Percentiles rank a stretch among this genome's conserved stretches.
Conservation (phyloP, 768 basidiomycete genomes). For the Auricularia heimuer region DNA sequence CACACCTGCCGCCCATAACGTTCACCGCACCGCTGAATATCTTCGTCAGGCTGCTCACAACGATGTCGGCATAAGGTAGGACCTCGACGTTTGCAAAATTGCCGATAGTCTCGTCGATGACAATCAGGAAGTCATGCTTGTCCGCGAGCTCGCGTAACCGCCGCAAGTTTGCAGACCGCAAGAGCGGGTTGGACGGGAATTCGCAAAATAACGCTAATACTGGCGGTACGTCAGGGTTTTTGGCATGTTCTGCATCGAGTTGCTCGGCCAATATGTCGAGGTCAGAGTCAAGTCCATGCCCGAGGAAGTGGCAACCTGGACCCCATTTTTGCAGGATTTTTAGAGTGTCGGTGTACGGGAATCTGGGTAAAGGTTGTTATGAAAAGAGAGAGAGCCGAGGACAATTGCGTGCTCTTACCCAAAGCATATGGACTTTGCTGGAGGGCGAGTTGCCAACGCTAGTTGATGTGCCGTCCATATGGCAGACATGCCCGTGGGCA, state of each 20-base stretch:
- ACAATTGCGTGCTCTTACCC: conserved; percentile 46
- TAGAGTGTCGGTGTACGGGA: conserved; percentile 91
- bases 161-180: conserved; percentile 73
- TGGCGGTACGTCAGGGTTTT: conserved; percentile 41
- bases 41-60: conserved; percentile 88
- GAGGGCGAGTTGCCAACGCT: conserved; percentile 39
- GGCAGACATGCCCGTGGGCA: conserved; percentile 83
- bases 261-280: conserved; percentile 62
- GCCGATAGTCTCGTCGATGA: conserved; percentile 91
- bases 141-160: conserved; percentile 73
- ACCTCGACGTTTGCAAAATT: conserved; percentile 92
- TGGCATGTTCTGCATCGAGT: conserved; percentile 35
- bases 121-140: conserved; percentile 76
- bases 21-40: conserved; percentile 92
- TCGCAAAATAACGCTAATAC: conserved; percentile 82
- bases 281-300: conserved; percentile 65
- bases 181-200: conserved; percentile 90
- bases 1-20: conserved; percentile 95
- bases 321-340: conserved; percentile 96
- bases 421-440: conserved; percentile 83
- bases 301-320: conserved; percentile 83
- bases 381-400: too few relatives aligned
- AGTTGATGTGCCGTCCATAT: conserved; percentile 88
- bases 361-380: conserved; percentile 37
- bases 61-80: conserved; percentile 75